Evolutionary conservation across 805 yeast genomes (phyloP).

Genomic region (Kuraishia borneana): DNA sequence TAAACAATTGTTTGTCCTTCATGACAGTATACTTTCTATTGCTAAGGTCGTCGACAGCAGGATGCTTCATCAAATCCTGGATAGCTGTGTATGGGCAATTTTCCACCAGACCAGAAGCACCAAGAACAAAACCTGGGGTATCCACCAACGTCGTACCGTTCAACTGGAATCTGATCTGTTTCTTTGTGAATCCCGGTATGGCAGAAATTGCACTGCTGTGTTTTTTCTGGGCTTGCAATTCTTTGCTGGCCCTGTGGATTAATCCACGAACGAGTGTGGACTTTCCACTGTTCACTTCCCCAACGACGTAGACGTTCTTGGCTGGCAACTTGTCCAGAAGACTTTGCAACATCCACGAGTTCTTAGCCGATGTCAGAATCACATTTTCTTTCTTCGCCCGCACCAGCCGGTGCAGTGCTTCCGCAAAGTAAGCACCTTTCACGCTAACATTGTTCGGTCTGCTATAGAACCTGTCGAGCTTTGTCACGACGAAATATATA

Average conservation of each 20-base stretch:
- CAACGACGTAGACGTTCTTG: conserved; percentile 39
- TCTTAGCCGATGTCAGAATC: conserved; percentile 35
- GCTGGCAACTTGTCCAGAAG: conserved; percentile 26
- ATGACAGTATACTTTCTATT: background rate
- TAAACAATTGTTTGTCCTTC: conserved; percentile 5
- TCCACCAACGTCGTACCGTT: conserved; percentile 22
- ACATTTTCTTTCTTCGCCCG: conserved; percentile 24
- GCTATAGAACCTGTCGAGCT: conserved; percentile 23
- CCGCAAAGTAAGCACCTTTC: conserved; percentile 21
- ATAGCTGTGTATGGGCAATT: background rate
- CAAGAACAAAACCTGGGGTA: conserved; percentile 32
- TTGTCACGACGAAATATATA: conserved; percentile 29
- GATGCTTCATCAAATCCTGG: background rate
- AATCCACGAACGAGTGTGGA: conserved; percentile 45
- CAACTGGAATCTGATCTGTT: conserved; percentile 27
- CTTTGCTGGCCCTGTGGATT: conserved; percentile 11
- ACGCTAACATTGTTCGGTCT: conserved; percentile 9
- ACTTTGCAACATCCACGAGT: conserved; percentile 37
- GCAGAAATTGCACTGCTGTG: conserved; percentile 35
- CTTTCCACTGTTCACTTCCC: conserved; percentile 63
- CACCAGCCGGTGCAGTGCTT: conserved; percentile 16
- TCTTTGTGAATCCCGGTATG: conserved; percentile 67
- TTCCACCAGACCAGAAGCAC: background rate
- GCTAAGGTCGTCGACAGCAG: background rate
- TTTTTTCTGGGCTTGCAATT: conserved; percentile 12